phyloP scores from a whole-genome alignment of 164 flowering plant species.

The Taxillus chinensis region DNA sequence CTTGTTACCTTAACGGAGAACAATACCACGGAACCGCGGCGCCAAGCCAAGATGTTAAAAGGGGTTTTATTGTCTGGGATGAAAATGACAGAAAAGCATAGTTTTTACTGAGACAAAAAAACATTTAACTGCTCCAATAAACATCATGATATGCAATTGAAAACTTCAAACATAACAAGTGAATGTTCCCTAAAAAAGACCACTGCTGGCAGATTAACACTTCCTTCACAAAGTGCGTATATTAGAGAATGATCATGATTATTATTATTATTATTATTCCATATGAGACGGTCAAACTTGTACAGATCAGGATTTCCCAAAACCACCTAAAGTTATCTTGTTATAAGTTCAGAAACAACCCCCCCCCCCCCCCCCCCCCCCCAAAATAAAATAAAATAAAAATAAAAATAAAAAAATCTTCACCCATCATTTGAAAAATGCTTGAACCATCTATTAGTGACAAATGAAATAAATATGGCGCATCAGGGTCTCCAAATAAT shows the following conservation, averaged over 20 bases:
- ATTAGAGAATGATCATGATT: no score
- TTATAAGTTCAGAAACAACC: no score
- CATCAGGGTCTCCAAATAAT: no score
- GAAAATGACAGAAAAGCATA: background rate
- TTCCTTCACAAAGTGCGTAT: background rate
- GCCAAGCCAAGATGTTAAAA: background rate
- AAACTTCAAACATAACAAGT: no score
- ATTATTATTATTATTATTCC: no score
- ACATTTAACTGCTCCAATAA: background rate
- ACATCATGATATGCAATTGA: background rate
- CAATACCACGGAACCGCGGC: conserved; percentile 7
- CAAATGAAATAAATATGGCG: background rate
- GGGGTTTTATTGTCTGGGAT: background rate
- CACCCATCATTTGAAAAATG: background rate
- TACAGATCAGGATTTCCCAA: background rate
- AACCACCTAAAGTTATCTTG: background rate
- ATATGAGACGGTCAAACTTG: no score
- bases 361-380: no score
- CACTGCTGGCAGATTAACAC: background rate
- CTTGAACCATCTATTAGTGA: background rate
- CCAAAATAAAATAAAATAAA: no score
- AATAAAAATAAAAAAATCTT: no score
- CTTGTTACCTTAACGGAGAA: conserved; percentile 25
- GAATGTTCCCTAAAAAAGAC: background rate
- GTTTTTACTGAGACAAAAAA: background rate